These are phyloP conservation scores for Alternaria sp. DNA, from an alignment of 2,329 filamentous ascomycete species.

Conservation along the genomic window DNA sequence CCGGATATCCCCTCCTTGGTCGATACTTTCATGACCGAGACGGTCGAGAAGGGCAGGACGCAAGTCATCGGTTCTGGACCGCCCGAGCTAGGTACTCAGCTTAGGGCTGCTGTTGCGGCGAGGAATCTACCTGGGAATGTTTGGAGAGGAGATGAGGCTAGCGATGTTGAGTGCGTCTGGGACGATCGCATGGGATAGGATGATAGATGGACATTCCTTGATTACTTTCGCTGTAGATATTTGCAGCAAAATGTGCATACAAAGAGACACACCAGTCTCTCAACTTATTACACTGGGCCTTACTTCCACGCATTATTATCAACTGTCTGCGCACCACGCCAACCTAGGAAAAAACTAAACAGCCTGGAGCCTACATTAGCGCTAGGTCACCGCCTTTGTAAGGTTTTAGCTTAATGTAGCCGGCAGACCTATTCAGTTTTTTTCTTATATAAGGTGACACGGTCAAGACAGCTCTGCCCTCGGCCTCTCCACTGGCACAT, in stretches of 20 bases:
- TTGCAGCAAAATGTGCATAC: background rate
- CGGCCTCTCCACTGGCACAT: background rate
- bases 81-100: background rate
- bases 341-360: too few relatives aligned
- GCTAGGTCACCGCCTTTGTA: too few relatives aligned
- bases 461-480: background rate
- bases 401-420: too few relatives aligned
- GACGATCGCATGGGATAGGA: constrained; percentile 5
- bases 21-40: background rate
- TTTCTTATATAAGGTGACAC: too few relatives aligned
- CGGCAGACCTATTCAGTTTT: too few relatives aligned
- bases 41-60: constrained; percentile 1
- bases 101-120: constrained; percentile 8
- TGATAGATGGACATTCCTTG: background rate
- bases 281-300: background rate
- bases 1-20: constrained; percentile 1
- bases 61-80: constrained; percentile 1
- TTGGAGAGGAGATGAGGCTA: constrained; percentile 1
- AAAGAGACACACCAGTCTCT: background rate
- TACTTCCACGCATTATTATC: background rate
- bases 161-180: constrained; percentile 9
- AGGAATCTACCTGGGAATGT: constrained; percentile 4
- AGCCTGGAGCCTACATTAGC: too few relatives aligned
- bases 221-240: constrained; percentile 2
- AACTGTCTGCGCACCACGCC: background rate